Evolutionary conservation across 495 filamentous ascomycete species (phyloP).

Genomic region (Penicillium turbatum): DNA sequence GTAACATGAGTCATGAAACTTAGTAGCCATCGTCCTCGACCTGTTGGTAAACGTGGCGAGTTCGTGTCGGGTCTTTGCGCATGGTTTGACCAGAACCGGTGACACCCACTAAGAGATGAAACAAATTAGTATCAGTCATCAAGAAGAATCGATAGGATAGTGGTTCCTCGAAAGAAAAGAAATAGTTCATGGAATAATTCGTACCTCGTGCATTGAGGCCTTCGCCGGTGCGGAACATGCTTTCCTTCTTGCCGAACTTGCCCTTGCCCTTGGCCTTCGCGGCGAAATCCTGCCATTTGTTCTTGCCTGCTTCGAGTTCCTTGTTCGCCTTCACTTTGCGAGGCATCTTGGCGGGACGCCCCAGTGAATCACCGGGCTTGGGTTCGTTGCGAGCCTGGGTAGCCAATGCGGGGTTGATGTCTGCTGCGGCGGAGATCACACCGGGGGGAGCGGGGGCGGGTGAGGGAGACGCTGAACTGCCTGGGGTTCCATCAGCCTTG

Average conservation of each 20-base stretch:
- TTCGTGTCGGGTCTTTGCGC: conserved; percentile 82
- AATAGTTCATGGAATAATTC: conserved; percentile 7
- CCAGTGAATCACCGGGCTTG: conserved; percentile 62
- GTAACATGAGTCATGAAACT: not conserved
- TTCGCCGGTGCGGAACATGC: conserved; percentile 93
- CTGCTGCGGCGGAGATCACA: conserved; percentile 84
- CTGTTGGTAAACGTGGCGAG: conserved; percentile 81
- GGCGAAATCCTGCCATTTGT: conserved; percentile 90
- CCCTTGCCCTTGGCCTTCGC: conserved; percentile 77
- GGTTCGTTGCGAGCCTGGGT: conserved; percentile 64
- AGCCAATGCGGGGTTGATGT: conserved; percentile 75
- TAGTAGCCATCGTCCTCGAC: conserved; percentile 65
- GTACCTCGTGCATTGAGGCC: conserved; percentile 80
- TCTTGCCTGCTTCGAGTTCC: conserved; percentile 84
- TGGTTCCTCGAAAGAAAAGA: not conserved
- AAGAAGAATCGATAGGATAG: too few relatives aligned
- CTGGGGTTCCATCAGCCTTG: conserved; percentile 80
- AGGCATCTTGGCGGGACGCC: conserved; percentile 59
- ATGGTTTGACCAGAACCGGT: conserved; percentile 91
- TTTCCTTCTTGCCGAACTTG: conserved; percentile 83
- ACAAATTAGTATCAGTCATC: conserved; percentile 5
- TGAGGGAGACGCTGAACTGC: conserved; percentile 42
- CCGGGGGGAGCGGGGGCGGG: conserved; percentile 48
- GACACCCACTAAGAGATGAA: conserved; percentile 68
- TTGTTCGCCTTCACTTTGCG: conserved; percentile 88